Base-by-base conservation (phyloP, 371 early-diverging fungal genomes). In the Dichotomocladium elegans region DNA sequence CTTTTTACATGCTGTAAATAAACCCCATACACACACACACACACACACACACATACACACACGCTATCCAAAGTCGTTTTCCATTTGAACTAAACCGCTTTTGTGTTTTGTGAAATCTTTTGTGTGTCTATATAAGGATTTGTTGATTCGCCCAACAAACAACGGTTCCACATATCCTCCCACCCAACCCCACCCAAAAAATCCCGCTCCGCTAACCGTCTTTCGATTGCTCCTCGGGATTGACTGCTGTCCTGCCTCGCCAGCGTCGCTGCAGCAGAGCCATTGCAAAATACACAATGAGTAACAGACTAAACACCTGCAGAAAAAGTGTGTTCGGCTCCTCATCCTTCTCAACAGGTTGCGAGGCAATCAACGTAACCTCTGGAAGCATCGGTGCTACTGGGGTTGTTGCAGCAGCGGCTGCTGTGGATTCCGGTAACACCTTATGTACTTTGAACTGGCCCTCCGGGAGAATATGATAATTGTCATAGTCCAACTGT, bases 401-500 rank as follows among this genome's bases (percentile, higher is more conserved):
- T 41, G 34, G 19, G 1, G 41, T 40, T 10, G 53, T 21, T 7
- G 58, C n/a, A 5, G 33, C 4, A n/a, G 24, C 24, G 22, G 47
- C 26, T 28, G 44, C 33, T 41, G 50, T 53, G 11, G 47, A 34
- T 21, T 26, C 15, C 2, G 15, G 41, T 17, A 29, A 17, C 4
- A 51, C 25, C 47, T 57, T 47, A 34, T 57, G 58, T 5, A 75
- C 41, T 15, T 54, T 64, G 41, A 76, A 72, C 19, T 61, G 37
- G 10, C 49, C 61, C 37, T 70, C 71, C 26, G 73, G 73, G 24
- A 76, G 26, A 17, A 76, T 24, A 30, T 76, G 68, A 53, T 62
- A 76, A 40, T 76, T 70, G 19, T 76, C 73, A 42, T 72, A 72
- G 42, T 76, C 77, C 46, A 76, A 45, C 76, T 76, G 59, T n/a